A percentile compares a stretch with the other conserved stretches of the same genome.
These are phyloP conservation scores for Bryoerythrophyllum caledonicum DNA, from an alignment of 225 moss, liverwort and hornwort genomes.

Conservation along the genomic window DNA sequence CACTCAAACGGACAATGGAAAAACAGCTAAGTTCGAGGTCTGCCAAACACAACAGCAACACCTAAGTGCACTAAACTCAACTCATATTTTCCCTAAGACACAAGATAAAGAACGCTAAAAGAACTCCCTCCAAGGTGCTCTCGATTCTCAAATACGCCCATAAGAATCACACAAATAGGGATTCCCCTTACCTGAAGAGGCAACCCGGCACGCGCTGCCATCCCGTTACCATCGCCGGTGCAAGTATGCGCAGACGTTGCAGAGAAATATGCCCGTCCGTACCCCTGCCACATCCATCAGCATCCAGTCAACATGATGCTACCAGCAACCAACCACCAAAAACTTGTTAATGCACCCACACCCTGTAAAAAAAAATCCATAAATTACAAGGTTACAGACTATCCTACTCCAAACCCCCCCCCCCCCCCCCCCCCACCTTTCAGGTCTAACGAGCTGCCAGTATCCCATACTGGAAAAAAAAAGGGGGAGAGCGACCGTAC, in stretches of 20 bases:
- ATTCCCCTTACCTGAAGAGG: conserved; percentile 65
- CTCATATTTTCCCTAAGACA: no score
- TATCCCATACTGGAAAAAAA: not conserved
- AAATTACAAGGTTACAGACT: not conserved
- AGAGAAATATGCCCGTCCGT: conserved; percentile 94
- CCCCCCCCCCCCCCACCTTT: no score
- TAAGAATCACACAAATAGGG: not conserved
- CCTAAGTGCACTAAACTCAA: not conserved
- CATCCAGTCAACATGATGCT: not conserved
- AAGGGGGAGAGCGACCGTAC: conserved; percentile 25
- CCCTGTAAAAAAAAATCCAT: no score
- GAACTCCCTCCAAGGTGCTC: not conserved
- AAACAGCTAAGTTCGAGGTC: not conserved
- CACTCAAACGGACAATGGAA: not conserved
- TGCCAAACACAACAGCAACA: not conserved
- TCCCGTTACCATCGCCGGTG: conserved; percentile 95
- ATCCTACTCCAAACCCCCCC: not conserved
- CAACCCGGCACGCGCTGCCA: conserved; percentile 91
- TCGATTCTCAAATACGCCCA: not conserved
- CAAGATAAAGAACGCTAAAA: no score
- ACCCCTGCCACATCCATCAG: conserved; percentile 49
- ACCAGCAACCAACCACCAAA: not conserved
- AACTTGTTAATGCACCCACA: not conserved
- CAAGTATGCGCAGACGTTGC: conserved; percentile 99
- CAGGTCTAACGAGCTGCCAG: no score